Base-by-base conservation (phyloP, 768 basidiomycete genomes). In the Suillus spraguei region DNA sequence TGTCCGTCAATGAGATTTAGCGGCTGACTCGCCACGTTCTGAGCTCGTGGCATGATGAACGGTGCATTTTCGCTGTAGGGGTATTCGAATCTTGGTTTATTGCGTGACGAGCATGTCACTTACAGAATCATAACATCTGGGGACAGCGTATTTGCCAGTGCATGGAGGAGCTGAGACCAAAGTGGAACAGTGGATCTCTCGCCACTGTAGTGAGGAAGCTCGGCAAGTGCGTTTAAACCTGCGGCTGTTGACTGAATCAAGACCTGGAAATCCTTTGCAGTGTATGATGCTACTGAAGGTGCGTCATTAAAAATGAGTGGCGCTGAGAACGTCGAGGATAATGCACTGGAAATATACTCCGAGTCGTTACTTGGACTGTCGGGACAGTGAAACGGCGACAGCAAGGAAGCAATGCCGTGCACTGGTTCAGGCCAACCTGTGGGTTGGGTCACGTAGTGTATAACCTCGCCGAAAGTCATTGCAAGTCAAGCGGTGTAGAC, bases 111-210 rank as follows among this genome's bases (percentile, higher is more conserved):
- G 3, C 5, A 13, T 36, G 20, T 13, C 10, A n/a, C n/a, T n/a
- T n/a, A 54, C 53, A 54, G 33, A 36, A 54, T 54, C 5, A 35
- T 20, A 35, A 36, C 35, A 6, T 28, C 28, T 28, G 28, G 4
- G 28, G 28, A 28, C 28, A 28, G 28, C 28, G 28, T 28, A 28
- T 28, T 28, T 28, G 28, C 28, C 28, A 28, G 4, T 28, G 28
- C 28, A 28, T 28, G 28, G 28, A 28, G 28, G 22, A 54, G n/a
- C 13, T 54, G 53, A 54, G 53, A 54, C 53, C 53, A 54, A 35
- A 54, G 10, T 10, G 52, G 52, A 53, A 53, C 20, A 11, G 52
- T 53, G n/a, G 52, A 33, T 32, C 52, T 53, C 20, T 33, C 9
- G 32, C 33, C 17, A 53, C 47, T 24, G 7, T 49, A 49, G 13